A percentile compares a stretch with the other conserved stretches of the same genome.
Evolutionary conservation across 305 asterid genomes (phyloP).

Genomic region (Lippia alba): DNA sequence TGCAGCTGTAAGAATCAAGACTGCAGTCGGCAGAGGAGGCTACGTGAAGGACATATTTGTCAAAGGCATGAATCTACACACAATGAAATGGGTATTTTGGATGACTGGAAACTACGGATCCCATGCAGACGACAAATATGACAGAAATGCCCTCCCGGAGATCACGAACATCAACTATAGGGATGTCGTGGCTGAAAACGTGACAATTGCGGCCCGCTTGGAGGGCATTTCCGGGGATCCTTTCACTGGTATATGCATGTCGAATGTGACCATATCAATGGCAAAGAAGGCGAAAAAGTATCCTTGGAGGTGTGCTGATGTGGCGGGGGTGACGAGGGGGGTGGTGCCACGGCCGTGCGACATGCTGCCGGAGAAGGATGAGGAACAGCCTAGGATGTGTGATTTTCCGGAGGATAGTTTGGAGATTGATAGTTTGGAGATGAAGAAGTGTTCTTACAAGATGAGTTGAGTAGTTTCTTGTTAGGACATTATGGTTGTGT

Average conservation of each 20-base stretch:
- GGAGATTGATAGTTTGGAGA: conserved; percentile 54
- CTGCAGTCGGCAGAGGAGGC: conserved; percentile 64
- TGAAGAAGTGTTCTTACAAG: conserved; percentile 56
- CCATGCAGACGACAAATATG: conserved; percentile 57
- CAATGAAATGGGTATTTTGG: conserved; percentile 75
- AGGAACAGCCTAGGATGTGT: conserved; percentile 40
- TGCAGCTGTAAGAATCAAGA: conserved; percentile 51
- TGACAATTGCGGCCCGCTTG: conserved; percentile 61
- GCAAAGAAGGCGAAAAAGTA: conserved; percentile 68
- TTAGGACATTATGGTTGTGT: conserved; percentile 2
- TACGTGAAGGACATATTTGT: conserved; percentile 58
- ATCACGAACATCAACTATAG: conserved; percentile 67
- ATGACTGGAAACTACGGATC: conserved; percentile 68
- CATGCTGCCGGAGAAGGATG: conserved; percentile 48
- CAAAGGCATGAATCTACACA: conserved; percentile 58
- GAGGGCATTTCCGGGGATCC: conserved; percentile 85
- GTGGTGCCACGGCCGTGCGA: conserved; percentile 62
- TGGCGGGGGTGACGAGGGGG: conserved; percentile 52
- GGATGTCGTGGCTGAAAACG: conserved; percentile 68
- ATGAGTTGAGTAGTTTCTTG: conserved; percentile 38
- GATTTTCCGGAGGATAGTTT: conserved; percentile 63
- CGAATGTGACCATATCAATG: conserved; percentile 76
- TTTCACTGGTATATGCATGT: conserved; percentile 73
- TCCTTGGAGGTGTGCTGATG: conserved; percentile 58
- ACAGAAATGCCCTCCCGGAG: conserved; percentile 60